Percentiles rank a stretch among this genome's conserved stretches.
These are phyloP conservation scores for Blastobotrys persicus DNA, from an alignment of 1,139 yeast species.

Conservation along the genomic window DNA sequence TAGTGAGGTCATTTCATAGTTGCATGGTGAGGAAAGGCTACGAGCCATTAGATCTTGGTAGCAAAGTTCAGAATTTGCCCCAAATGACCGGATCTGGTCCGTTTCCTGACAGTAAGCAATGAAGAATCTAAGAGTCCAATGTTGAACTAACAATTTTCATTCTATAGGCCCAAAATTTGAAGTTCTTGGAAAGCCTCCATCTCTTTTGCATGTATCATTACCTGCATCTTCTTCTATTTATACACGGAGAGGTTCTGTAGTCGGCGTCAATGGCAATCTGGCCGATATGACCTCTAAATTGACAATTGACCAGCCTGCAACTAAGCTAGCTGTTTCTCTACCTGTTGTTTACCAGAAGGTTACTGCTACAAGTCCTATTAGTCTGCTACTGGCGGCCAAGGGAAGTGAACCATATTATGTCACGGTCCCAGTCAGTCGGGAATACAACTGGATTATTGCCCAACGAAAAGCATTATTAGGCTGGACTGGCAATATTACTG, in stretches of 20 bases:
- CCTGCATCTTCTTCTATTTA: constrained; percentile 51
- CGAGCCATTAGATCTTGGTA: neutral
- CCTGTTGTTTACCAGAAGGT: constrained; percentile 31
- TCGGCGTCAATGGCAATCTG: constrained; percentile 46
- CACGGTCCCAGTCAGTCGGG: constrained; percentile 15
- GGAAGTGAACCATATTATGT: constrained; percentile 15
- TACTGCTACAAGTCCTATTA: constrained; percentile 28
- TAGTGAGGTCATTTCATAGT: constrained; percentile 1
- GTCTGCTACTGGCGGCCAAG: constrained; percentile 24
- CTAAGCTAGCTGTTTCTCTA: constrained; percentile 21
- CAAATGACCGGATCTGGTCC: constrained; percentile 30
- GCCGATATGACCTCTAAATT: constrained; percentile 23
- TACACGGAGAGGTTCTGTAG: constrained; percentile 45
- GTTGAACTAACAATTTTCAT: too few relatives aligned
- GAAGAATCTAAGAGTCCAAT: too few relatives aligned
- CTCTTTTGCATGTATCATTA: constrained; percentile 45
- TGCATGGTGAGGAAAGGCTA: too few relatives aligned
- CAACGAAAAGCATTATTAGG: constrained; percentile 36
- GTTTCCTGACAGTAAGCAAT: constrained; percentile 25
- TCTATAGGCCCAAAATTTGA: constrained; percentile 44
- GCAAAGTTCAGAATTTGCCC: constrained; percentile 23
- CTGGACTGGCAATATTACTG: constrained; percentile 33
- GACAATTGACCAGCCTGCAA: constrained; percentile 21
- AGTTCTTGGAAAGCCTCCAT: constrained; percentile 46
- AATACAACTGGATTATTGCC: constrained; percentile 32